phyloP scores from a whole-genome alignment of 768 basidiomycete species.

The Hemileccinum rubropunctum region DNA sequence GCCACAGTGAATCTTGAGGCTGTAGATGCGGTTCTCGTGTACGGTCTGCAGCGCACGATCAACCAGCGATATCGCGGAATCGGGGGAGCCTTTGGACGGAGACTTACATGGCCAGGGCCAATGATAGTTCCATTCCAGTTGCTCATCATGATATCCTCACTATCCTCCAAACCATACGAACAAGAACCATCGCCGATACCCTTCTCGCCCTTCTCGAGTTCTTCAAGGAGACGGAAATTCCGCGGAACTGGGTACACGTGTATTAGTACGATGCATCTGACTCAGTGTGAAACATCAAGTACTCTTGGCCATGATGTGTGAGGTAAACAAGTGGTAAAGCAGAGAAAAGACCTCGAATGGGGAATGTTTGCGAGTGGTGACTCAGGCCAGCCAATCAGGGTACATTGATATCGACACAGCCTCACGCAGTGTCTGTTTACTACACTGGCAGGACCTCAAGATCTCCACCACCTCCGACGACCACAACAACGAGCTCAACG shows the following conservation, averaged over 20 bases:
- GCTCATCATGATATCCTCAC: constrained; percentile 96
- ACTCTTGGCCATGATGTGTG: constrained; percentile 52
- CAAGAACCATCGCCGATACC: constrained; percentile 98
- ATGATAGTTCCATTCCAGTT: constrained; percentile 99
- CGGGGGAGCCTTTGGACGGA: neutral
- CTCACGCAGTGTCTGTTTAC: constrained; percentile 25
- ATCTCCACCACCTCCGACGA: constrained; percentile 12
- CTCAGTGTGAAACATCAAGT: constrained; percentile 11
- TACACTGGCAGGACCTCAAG: neutral
- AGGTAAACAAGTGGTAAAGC: constrained; percentile 10
- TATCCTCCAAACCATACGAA: constrained; percentile 93
- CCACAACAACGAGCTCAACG: constrained; percentile 13
- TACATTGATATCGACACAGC: constrained; percentile 25
- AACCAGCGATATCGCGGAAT: constrained; percentile 13
- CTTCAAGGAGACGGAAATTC: constrained; percentile 95
- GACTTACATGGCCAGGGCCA: constrained; percentile 91
- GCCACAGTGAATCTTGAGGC: constrained; percentile 85
- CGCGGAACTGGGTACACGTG: constrained; percentile 71
- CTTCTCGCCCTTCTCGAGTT: constrained; percentile 99
- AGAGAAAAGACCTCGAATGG: neutral
- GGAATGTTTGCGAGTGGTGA: neutral
- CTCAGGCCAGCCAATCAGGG: constrained; percentile 16
- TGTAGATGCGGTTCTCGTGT: constrained; percentile 99
- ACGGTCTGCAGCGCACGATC: constrained; percentile 61
- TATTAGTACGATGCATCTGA: neutral